phyloP scores from a whole-genome alignment of 2,329 filamentous ascomycete species.

The Fusarium miscanthi region DNA sequence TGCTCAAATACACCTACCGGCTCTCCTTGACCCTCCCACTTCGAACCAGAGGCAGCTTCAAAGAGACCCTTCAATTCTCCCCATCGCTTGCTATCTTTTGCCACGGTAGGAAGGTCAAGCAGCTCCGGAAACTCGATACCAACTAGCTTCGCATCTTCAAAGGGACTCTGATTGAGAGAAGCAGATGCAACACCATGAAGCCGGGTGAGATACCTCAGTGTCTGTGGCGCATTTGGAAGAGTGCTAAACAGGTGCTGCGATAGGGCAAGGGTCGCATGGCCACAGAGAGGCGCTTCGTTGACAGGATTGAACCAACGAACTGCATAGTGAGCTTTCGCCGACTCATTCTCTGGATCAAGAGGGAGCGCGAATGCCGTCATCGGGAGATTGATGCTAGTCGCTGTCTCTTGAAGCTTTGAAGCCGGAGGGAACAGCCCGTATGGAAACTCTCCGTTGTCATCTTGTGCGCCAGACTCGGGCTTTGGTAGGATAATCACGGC shows the following conservation, averaged over 20 bases:
- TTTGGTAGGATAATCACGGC: neutral
- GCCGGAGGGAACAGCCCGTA: neutral
- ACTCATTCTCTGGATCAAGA: neutral
- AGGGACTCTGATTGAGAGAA: neutral
- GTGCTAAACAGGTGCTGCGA: constrained; percentile 2
- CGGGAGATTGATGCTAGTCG: rapidly evolving
- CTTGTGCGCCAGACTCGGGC: rapidly evolving
- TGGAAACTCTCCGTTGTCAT: neutral
- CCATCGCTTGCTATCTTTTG: neutral
- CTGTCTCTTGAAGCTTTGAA: neutral
- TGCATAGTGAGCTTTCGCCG: neutral
- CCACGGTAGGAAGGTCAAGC: neutral
- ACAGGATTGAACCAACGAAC: constrained; percentile 17
- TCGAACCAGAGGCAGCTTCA: neutral
- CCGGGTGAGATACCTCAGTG: neutral
- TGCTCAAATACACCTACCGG: neutral
- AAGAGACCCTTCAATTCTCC: neutral
- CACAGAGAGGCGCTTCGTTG: constrained; percentile 8
- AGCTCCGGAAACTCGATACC: constrained; percentile 12
- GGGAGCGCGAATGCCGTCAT: neutral
- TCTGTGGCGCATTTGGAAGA: neutral
- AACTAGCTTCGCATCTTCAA: neutral
- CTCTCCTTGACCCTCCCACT: neutral
- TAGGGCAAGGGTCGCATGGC: constrained; percentile 1
- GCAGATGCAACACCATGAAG: constrained; percentile 9